Evolutionary conservation across 1,284 basidiomycete species (phyloP), one percentile per base, ranked within the genome.

Genomic region (Omphalotus olearius): DNA sequence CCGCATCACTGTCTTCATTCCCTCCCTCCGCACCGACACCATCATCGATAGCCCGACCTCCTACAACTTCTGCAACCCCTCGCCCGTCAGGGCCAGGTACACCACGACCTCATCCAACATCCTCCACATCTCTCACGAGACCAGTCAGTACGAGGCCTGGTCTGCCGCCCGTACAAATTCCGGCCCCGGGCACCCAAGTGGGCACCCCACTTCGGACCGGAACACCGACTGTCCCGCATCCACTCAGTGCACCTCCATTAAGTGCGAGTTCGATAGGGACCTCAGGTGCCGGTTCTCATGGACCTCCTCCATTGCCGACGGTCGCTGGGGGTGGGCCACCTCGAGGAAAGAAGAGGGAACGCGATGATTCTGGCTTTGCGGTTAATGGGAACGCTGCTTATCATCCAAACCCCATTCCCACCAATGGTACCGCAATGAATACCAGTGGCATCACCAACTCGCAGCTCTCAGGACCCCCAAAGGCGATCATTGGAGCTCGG

Each of bases 261-360:
- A 58, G 56, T 38, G 62, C 59, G 14, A 56, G 57, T 51, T 48
- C 56, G 33, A 43, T 50, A 37, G 42, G 39, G 11, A 17, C 46
- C 20, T 50, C 20, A 47, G 50, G 47, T 23, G 11, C 36, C 54
- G 23, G 54, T 60, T 52, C 51, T 61, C 35, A 67, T 67, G 23
- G 16, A 20, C 36, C 33, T 14, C 28, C 18, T 33, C 25, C 23
- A n/a, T 23, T 26, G 35, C 18, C 33, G 23, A 37, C 37, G 11
- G 39, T 14, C 20, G 38, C 40, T 45, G 43, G 43, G 28, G 38
- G 18, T 17, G 26, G 23, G 10, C 25, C 39, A 23, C 44, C 51
- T 9, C 26, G 77, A 57, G 79, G 79, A 45, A 71, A 70, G 59
- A 83, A 84, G 66, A 69, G 77, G 51, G 78, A 79, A 52, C 66